Percentiles rank a stretch among this genome's conserved stretches.
These are phyloP conservation scores for Lipomyces orientalis DNA, from an alignment of 805 yeast species.

Conservation along the genomic window DNA sequence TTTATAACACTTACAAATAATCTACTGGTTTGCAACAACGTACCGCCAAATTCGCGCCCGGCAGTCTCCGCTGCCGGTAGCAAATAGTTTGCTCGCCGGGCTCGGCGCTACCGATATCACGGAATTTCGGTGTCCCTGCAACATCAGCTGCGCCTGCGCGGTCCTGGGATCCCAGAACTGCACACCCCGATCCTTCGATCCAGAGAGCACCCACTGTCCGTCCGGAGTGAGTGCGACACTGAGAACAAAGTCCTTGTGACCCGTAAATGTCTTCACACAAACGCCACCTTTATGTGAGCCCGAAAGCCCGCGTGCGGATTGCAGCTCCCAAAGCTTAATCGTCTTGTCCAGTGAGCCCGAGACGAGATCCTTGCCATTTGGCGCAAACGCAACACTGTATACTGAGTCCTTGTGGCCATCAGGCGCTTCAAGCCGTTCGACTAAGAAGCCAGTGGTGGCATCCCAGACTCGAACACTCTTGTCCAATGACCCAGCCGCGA, in stretches of 20 bases:
- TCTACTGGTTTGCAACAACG: constrained; percentile 26
- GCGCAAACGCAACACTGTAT: constrained; percentile 90
- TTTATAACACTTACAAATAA: background rate
- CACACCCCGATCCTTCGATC: constrained; percentile 96
- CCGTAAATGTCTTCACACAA: constrained; percentile 91
- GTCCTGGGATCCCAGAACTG: constrained; percentile 93
- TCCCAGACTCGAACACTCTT: constrained; percentile 97
- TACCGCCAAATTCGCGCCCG: constrained; percentile 90
- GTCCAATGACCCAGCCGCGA: constrained; percentile 96
- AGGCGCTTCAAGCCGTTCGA: constrained; percentile 90
- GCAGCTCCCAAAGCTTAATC: constrained; percentile 93
- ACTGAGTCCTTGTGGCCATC: constrained; percentile 97
- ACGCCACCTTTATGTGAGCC: constrained; percentile 49
- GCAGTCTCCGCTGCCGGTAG: constrained; percentile 97
- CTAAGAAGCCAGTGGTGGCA: constrained; percentile 86
- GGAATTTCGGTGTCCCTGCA: constrained; percentile 95
- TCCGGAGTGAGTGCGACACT: constrained; percentile 94
- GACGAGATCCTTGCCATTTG: constrained; percentile 88
- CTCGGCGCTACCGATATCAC: constrained; percentile 94
- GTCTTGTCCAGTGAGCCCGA: constrained; percentile 96
- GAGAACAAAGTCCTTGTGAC: constrained; percentile 94
- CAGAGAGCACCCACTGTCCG: constrained; percentile 87
- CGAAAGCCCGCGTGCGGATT: constrained; percentile 52
- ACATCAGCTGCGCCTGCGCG: constrained; percentile 91
- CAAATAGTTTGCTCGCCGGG: constrained; percentile 86